Evolutionary conservation across 192 early-diverging fungal genomes (phyloP).

Genomic region (Coemansia umbellata): DNA sequence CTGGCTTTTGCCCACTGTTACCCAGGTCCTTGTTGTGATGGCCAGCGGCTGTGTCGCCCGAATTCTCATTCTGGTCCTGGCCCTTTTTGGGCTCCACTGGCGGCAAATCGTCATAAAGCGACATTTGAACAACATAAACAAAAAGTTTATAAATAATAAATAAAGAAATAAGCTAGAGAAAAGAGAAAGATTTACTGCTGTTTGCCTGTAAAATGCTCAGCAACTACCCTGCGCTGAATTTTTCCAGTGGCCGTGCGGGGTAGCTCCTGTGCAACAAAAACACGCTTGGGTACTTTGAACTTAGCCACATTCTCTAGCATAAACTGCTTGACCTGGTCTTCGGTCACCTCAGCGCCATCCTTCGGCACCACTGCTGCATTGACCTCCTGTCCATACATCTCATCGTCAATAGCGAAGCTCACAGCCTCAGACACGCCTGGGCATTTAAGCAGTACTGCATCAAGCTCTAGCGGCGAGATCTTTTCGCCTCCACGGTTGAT

Average conservation of each 20-base stretch:
- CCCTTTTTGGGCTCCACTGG: slow-evolving; percentile 13
- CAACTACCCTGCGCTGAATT: slow-evolving; percentile 60
- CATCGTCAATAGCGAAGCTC: slow-evolving; percentile 67
- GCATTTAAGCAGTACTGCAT: slow-evolving; percentile 64
- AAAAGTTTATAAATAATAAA: background rate
- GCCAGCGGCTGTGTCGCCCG: background rate
- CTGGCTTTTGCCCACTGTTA: background rate
- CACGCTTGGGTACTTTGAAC: slow-evolving; percentile 71
- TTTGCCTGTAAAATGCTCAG: slow-evolving; percentile 55
- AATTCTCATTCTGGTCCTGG: background rate
- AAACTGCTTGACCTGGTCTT: slow-evolving; percentile 53
- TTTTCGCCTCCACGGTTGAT: slow-evolving; percentile 91
- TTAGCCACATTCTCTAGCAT: slow-evolving; percentile 55
- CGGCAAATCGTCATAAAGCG: slow-evolving; percentile 40
- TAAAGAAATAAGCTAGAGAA: background rate
- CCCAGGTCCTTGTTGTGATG: background rate
- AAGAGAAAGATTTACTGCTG: slow-evolving; percentile 20
- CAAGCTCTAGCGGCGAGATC: slow-evolving; percentile 85
- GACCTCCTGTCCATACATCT: slow-evolving; percentile 82
- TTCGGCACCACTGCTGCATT: slow-evolving; percentile 68
- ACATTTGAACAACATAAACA: slow-evolving; percentile 16
- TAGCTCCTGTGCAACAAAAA: slow-evolving; percentile 60
- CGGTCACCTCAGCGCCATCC: slow-evolving; percentile 49
- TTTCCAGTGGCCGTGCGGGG: slow-evolving; percentile 76
- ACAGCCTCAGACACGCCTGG: slow-evolving; percentile 70